Percentiles rank a stretch among this genome's conserved stretches.
phyloP scores from a whole-genome alignment of 1,139 yeast species.

The Suhomyces coccinellae region DNA sequence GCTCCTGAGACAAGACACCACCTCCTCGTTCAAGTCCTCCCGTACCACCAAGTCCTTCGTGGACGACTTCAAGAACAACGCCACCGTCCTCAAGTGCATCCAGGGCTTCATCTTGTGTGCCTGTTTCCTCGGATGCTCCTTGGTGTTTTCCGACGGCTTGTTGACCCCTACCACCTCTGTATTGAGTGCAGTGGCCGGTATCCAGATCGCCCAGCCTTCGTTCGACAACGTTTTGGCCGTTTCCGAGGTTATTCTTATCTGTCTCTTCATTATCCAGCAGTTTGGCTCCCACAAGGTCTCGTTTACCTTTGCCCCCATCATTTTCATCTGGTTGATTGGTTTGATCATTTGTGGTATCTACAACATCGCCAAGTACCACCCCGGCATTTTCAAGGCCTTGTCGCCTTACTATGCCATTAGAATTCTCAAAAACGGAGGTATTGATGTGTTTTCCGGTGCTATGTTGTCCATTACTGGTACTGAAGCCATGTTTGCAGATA shows the following conservation, averaged over 20 bases:
- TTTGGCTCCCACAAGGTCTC: slow-evolving; percentile 47
- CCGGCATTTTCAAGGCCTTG: slow-evolving; percentile 47
- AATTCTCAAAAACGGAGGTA: slow-evolving; percentile 38
- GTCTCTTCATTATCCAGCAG: slow-evolving; percentile 46
- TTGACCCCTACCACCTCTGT: slow-evolving; percentile 65
- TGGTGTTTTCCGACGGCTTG: slow-evolving; percentile 59
- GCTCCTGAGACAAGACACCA: slow-evolving; percentile 43
- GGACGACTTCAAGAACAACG: slow-evolving; percentile 23
- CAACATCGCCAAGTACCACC: slow-evolving; percentile 43
- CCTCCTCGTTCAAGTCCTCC: slow-evolving; percentile 21
- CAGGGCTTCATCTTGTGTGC: slow-evolving; percentile 36
- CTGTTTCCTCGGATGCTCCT: slow-evolving; percentile 55
- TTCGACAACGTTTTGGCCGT: slow-evolving; percentile 47
- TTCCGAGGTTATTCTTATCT: slow-evolving; percentile 47
- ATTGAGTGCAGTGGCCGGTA: slow-evolving; percentile 51
- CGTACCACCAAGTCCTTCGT: slow-evolving; percentile 15
- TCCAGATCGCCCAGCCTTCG: slow-evolving; percentile 46
- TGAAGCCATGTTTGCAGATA: slow-evolving; percentile 65
- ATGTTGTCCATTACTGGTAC: slow-evolving; percentile 60
- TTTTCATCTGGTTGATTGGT: slow-evolving; percentile 51
- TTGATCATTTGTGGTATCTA: slow-evolving; percentile 47
- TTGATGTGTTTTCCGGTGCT: slow-evolving; percentile 50
- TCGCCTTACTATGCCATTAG: slow-evolving; percentile 53
- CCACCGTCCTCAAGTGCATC: slow-evolving; percentile 26
- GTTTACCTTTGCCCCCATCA: slow-evolving; percentile 53